Conservation (phyloP, 306 rosid species). For the Ammopiptanthus mongolicus region DNA sequence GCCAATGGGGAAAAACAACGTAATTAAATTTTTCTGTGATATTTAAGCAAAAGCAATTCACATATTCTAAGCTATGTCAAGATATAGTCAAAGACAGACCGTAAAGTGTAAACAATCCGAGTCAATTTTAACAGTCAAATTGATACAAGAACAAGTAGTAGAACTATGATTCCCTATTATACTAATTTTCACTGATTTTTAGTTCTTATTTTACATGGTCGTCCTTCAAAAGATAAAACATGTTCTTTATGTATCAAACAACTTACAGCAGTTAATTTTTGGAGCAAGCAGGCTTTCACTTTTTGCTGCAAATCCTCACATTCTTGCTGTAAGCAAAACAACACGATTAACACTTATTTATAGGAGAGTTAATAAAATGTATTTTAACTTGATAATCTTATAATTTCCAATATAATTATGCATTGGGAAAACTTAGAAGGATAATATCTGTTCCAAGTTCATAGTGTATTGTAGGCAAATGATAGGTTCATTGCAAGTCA, state of each 20-base stretch:
- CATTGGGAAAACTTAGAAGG: not conserved
- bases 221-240: not conserved
- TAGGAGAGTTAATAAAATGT: not conserved
- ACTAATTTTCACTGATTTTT: not conserved
- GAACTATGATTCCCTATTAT: not conserved
- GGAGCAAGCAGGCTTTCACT: constrained; percentile 34
- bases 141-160: not conserved
- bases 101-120: not conserved
- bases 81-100: not conserved
- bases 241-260: not conserved
- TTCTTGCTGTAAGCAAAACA: constrained; percentile 55
- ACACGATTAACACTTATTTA: not conserved
- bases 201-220: not conserved
- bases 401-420: not conserved
- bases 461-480: constrained; percentile 5
- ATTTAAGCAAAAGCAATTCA: not conserved
- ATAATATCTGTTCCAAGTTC: not conserved
- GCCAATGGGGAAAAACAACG: not conserved
- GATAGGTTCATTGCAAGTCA: not conserved
- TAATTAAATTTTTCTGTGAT: not conserved
- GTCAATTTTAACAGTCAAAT: not conserved
- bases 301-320: constrained; percentile 53
- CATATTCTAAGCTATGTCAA: not conserved
- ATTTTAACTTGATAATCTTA: not conserved
- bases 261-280: constrained; percentile 62